Evolutionary conservation across 352 stramenopile species (phyloP), one percentile per base, ranked within the genome.

Genomic region (Globisporangium alternatum): DNA sequence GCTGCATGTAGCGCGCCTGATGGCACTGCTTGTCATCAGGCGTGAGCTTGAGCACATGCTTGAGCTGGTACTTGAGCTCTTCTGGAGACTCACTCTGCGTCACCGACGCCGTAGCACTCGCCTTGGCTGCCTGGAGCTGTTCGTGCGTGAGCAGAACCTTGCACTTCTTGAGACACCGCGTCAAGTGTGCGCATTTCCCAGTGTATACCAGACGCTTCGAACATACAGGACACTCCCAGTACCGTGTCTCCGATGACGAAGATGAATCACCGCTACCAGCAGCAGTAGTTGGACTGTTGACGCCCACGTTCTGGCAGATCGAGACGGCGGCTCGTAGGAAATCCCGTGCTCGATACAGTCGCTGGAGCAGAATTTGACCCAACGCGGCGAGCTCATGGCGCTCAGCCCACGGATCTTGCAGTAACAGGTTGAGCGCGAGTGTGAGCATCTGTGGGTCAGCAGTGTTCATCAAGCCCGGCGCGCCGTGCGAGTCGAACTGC

Each of bases 151-250:
- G 62, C 21, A 58, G 21, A 25, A 62, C 35, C 5, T 35, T 57
- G 54, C 62, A 67, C 39, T 67, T 67, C 39, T 30, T 31, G 21
- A 67, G 31, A 17, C 62, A 67, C 1, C 54, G 62, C 17, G 17
- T 44, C 10, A 43, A 19, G 30, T 67, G 62, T 8, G 62, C 62
- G 45, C 53, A 43, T 21, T 67, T 60, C 12, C 53, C 62, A 10
- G 62, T 57, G 22, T 53, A 33, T 0, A 67, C 28, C 22, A 67
- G 55, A 1, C 54, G 44, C 44, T 58, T 67, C 15, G 41, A 21
- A 35, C 62, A 67, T 19, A 67, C 43, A 4, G 62, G 53, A 2
- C 62, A 67, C 43, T 60, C 54, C 62, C 62, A 68, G 47, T 68
- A 68, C 37, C 37, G 59, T 6, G 25, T 12, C n/a, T 44, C 44